phyloP scores from a whole-genome alignment of 306 rosid genomes.

The Rosa multiflora region DNA sequence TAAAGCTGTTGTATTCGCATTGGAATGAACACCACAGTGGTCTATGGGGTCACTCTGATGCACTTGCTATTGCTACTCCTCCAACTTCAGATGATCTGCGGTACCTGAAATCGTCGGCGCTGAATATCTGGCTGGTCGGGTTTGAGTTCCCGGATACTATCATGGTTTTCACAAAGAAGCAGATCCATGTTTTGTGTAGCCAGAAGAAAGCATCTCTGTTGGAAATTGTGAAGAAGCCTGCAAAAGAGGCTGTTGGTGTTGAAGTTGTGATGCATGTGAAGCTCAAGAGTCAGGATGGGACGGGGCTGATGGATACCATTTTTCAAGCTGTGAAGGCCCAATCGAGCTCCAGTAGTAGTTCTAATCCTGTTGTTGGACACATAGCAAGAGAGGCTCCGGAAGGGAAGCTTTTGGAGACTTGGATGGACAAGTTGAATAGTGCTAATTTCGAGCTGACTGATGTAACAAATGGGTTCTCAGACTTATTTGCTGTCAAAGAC shows the following conservation, averaged over 20 bases:
- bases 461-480: conserved; percentile 36
- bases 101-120: conserved; percentile 36
- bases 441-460: conserved; percentile 25
- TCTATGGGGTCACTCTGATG: conserved; percentile 29
- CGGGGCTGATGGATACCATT: conserved; percentile 23
- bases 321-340: conserved; percentile 26
- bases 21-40: conserved; percentile 21
- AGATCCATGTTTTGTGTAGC: conserved; percentile 40
- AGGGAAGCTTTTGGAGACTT: conserved; percentile 38
- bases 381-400: conserved; percentile 39
- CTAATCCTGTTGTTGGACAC: conserved; percentile 25
- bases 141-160: conserved; percentile 42
- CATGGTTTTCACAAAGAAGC: conserved; percentile 36
- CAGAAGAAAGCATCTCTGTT: conserved; percentile 36
- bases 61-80: conserved; percentile 34
- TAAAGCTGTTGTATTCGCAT: conserved; percentile 26
- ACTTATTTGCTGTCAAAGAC: conserved; percentile 36
- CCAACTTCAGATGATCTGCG: conserved; percentile 41
- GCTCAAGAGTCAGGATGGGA: conserved; percentile 28
- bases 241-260: conserved; percentile 34
- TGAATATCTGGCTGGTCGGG: conserved; percentile 35
- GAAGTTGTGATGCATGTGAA: conserved; percentile 35
- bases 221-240: conserved; percentile 29
- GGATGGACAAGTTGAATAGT: conserved; percentile 34
- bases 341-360: conserved; percentile 11